These are phyloP conservation scores for Aphanomyces cochlioides DNA, from an alignment of 352 stramenopile genomes.

Conservation along the genomic window DNA sequence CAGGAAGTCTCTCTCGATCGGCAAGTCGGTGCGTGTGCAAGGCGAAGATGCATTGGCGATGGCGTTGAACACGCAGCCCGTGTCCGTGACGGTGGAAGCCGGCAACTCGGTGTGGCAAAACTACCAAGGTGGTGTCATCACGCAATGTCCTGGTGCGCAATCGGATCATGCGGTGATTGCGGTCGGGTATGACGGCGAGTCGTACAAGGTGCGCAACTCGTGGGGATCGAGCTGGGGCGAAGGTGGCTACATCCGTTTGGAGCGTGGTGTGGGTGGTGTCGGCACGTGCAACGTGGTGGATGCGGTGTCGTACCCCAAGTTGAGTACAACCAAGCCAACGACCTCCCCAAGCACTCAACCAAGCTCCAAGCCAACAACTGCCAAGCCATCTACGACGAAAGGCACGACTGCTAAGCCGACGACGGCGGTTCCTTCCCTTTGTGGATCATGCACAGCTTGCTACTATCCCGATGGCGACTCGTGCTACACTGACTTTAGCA, in stretches of 20 bases:
- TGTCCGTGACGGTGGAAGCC: slow-evolving; percentile 64
- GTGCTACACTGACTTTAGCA: background rate
- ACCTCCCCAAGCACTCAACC: too few relatives aligned
- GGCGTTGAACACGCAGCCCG: slow-evolving; percentile 43
- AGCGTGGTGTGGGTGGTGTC: background rate
- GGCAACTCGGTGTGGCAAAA: slow-evolving; percentile 14
- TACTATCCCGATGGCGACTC: background rate
- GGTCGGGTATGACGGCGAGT: too few relatives aligned
- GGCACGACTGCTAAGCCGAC: background rate
- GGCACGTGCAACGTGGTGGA: background rate
- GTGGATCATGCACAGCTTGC: background rate
- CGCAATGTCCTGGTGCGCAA: too few relatives aligned
- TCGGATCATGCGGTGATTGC: too few relatives aligned
- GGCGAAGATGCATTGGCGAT: slow-evolving; percentile 46
- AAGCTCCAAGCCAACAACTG: too few relatives aligned
- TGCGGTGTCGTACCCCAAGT: background rate
- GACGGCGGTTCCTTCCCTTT: background rate
- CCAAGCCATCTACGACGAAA: too few relatives aligned
- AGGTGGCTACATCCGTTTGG: background rate
- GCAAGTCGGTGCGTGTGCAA: slow-evolving; percentile 34
- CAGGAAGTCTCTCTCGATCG: slow-evolving; percentile 35
- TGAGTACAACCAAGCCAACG: too few relatives aligned
- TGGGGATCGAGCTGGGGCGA: background rate
- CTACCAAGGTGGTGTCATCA: too few relatives aligned
- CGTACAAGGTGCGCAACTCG: too few relatives aligned